Evolutionary conservation across 2,329 filamentous ascomycete genomes (phyloP).

Genomic region (Fusarium bulbicola): DNA sequence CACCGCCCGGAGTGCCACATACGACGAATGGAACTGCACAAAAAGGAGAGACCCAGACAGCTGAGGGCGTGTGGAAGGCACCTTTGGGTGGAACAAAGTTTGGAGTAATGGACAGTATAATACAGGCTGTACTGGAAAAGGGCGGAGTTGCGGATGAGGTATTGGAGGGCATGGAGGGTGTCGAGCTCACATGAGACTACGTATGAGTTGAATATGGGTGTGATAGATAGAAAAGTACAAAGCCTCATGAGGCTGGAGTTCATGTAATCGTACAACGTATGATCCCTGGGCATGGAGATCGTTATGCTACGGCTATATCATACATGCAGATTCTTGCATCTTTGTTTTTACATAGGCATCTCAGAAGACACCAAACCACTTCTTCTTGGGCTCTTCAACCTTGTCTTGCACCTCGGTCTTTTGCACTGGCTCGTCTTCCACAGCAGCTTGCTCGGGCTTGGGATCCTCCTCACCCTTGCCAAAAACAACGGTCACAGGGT

Average conservation of each 20-base stretch:
- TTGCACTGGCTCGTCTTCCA: constrained; percentile 48
- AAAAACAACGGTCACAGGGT: constrained; percentile 60
- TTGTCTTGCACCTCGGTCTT: constrained; percentile 42
- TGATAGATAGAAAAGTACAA: constrained; percentile 11
- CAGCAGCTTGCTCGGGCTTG: constrained; percentile 47
- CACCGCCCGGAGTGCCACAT: constrained; percentile 75
- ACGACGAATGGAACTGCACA: constrained; percentile 56
- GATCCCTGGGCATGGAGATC: constrained; percentile 14
- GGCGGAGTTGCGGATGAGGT: constrained; percentile 89
- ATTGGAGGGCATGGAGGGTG: constrained; percentile 79
- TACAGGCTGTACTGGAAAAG: constrained; percentile 77
- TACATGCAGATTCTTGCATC: constrained; percentile 20
- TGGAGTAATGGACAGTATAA: constrained; percentile 74
- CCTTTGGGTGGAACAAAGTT: constrained; percentile 85
- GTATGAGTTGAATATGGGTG: neutral
- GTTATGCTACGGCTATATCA: constrained; percentile 30
- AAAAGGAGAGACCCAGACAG: constrained; percentile 61
- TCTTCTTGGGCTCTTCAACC: constrained; percentile 64
- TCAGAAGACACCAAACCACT: constrained; percentile 86
- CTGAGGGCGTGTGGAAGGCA: constrained; percentile 85
- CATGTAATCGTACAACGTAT: constrained; percentile 34
- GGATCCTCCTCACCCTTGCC: constrained; percentile 49
- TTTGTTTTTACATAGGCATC: constrained; percentile 13
- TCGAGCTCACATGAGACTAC: constrained; percentile 66
- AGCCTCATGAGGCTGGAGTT: constrained; percentile 15